Evolutionary conservation across 495 filamentous ascomycete genomes (phyloP), one percentile per base, ranked within the genome.

Genomic region (Aspergillus cristatus): DNA sequence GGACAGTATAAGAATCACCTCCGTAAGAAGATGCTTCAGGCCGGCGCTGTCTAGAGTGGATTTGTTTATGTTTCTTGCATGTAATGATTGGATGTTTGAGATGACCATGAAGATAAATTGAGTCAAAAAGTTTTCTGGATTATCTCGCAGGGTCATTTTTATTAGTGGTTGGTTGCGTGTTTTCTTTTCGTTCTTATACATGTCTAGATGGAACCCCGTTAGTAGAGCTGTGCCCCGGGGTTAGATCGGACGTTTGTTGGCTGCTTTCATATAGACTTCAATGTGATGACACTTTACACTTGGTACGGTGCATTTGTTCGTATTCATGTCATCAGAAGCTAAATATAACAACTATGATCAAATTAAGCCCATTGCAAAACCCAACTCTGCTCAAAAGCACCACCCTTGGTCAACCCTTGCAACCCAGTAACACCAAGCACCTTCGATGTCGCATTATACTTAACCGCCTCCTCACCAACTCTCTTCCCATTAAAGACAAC

Each of bases 1-100:
- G 82, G 81, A 41, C 72, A 84, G 37, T 99, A 99, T 82, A 99
- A 99, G 85, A 87, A 90, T 62, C 75, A 94, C 65, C 76, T 99
- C 53, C 82, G 89, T 48, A 95, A 97, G 82, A 97, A 97, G 84
- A 97, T 99, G 91, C 42, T 73, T 39, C 50, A 53, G 10, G 47
- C 59, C 38, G 70, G 71, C 42, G 62, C 67, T 36, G 70, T 71
- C 50, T 74, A 65, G 36, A 30, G 28, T 30, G 11, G 5, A 6
- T 14, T 30, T 30, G 3, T 30, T 30, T 30, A 3, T 30, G 5
- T 30, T 24, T 31, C 13, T 38, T 38, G 30, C 30, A 29, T n/a
- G 40, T 42, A 52, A 63, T 53, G 62, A 64, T 57, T 55, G 58
- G 59, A 67, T 63, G 63, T 51, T 67, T 28, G 50, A 63, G 56